These are phyloP conservation scores for Emericellopsis atlantica DNA, from an alignment of 2,329 filamentous ascomycete genomes.

Conservation along the genomic window DNA sequence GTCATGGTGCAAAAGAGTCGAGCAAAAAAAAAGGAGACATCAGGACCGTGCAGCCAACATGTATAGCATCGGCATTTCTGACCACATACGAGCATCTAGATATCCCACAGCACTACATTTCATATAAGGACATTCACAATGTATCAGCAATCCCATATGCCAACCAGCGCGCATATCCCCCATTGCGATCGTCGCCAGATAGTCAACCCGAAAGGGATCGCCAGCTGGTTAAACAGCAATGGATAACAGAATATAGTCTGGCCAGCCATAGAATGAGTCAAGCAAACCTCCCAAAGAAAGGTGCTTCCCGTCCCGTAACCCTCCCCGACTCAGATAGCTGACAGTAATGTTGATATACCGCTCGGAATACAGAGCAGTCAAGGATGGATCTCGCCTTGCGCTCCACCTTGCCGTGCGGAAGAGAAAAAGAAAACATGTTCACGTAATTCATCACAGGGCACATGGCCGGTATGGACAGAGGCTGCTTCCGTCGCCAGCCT, in stretches of 20 bases:
- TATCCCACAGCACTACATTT: neutral
- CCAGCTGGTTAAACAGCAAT: neutral
- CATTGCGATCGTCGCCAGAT: neutral
- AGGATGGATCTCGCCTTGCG: slow-evolving; percentile 65
- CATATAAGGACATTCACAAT: no score
- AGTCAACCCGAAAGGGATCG: neutral
- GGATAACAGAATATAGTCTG: neutral
- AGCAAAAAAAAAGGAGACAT: no score
- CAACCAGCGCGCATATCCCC: no score
- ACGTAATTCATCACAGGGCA: neutral
- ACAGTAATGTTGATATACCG: slow-evolving; percentile 38
- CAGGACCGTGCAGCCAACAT: no score
- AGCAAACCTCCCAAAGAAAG: no score
- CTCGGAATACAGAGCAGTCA: slow-evolving; percentile 66
- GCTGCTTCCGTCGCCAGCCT: slow-evolving; percentile 21
- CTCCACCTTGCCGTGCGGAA: slow-evolving; percentile 63
- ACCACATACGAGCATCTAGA: no score
- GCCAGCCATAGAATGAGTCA: no score
- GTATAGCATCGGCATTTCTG: no score
- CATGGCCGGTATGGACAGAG: no score
- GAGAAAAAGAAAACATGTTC: neutral
- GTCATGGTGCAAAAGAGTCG: no score
- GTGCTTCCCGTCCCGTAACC: neutral
- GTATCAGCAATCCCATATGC: no score
- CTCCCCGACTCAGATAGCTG: neutral